A percentile compares a stretch with the other conserved stretches of the same genome.
These are phyloP conservation scores for Suhomyces terraborum DNA, from an alignment of 1,139 yeast genomes.

Conservation along the genomic window DNA sequence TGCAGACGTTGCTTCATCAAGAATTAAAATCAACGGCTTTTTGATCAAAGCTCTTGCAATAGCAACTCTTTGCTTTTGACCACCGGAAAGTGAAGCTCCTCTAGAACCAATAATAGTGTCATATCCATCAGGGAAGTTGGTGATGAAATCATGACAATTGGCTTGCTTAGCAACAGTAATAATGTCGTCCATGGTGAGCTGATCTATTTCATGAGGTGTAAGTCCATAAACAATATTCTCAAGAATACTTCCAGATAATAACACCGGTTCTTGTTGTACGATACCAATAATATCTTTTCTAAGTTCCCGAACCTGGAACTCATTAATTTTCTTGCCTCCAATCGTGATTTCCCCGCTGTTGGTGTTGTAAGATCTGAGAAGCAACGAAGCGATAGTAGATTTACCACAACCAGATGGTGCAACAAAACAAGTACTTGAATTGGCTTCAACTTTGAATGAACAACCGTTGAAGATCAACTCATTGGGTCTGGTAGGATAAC, in stretches of 20 bases:
- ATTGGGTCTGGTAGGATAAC: constrained; percentile 87
- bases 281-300: constrained; percentile 72
- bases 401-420: constrained; percentile 95
- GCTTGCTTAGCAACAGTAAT: constrained; percentile 50
- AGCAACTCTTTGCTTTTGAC: constrained; percentile 89
- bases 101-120: constrained; percentile 56
- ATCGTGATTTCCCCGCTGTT: constrained; percentile 60
- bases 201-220: constrained; percentile 51
- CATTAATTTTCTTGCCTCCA: constrained; percentile 65
- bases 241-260: constrained; percentile 74
- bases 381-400: constrained; percentile 75
- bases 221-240: constrained; percentile 82
- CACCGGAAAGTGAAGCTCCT: constrained; percentile 72
- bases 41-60: constrained; percentile 78
- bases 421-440: constrained; percentile 83
- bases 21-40: constrained; percentile 59
- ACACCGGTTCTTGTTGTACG: constrained; percentile 86
- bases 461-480: constrained; percentile 69
- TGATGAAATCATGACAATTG: constrained; percentile 57
- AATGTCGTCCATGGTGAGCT: constrained; percentile 44
- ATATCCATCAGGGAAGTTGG: constrained; percentile 52
- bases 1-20: constrained; percentile 83
- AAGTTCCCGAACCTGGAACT: constrained; percentile 69
- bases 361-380: constrained; percentile 67
- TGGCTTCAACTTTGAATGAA: constrained; percentile 59